A percentile compares a stretch with the other conserved stretches of the same genome.
Evolutionary conservation across 352 stramenopile species (phyloP).

Genomic region (Globisporangium takayamanum): DNA sequence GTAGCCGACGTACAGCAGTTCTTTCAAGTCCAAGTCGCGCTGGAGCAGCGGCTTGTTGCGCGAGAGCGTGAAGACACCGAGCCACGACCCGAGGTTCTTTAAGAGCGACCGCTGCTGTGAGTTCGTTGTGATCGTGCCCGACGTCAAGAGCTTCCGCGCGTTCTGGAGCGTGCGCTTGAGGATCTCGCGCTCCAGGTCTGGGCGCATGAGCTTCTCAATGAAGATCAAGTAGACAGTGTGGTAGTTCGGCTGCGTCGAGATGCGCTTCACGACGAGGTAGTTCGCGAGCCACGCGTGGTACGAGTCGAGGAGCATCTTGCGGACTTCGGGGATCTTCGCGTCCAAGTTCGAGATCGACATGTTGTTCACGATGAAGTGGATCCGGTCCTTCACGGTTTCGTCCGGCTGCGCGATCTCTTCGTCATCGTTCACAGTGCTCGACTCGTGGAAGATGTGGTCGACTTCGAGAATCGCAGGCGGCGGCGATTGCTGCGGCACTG

Average conservation of each 20-base stretch:
- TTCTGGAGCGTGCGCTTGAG: constrained; percentile 93
- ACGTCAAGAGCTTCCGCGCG: constrained; percentile 94
- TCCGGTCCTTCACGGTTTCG: constrained; percentile 90
- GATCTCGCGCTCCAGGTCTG: constrained; percentile 92
- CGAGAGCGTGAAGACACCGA: constrained; percentile 97
- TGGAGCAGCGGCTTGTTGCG: constrained; percentile 97
- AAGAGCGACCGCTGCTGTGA: constrained; percentile 96
- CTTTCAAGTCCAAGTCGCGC: constrained; percentile 97
- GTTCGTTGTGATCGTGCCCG: constrained; percentile 97
- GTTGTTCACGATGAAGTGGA: constrained; percentile 99
- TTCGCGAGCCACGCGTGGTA: constrained; percentile 98
- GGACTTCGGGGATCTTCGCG: constrained; percentile 94
- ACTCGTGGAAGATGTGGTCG: constrained; percentile 81
- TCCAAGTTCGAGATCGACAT: constrained; percentile 97
- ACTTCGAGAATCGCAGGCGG: constrained; percentile 58
- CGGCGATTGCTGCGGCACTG: constrained; percentile 31
- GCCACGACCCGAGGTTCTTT: constrained; percentile 98
- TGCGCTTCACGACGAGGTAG: constrained; percentile 98
- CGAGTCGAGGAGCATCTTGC: constrained; percentile 89
- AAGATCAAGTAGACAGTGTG: constrained; percentile 97
- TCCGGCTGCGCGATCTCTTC: constrained; percentile 67
- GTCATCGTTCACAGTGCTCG: constrained; percentile 50
- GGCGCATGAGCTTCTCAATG: constrained; percentile 94
- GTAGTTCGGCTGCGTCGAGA: constrained; percentile 98
- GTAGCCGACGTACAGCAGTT: constrained; percentile 95